These are phyloP conservation scores for Mrakia gelida DNA, from an alignment of 768 basidiomycete species.

Conservation along the genomic window DNA sequence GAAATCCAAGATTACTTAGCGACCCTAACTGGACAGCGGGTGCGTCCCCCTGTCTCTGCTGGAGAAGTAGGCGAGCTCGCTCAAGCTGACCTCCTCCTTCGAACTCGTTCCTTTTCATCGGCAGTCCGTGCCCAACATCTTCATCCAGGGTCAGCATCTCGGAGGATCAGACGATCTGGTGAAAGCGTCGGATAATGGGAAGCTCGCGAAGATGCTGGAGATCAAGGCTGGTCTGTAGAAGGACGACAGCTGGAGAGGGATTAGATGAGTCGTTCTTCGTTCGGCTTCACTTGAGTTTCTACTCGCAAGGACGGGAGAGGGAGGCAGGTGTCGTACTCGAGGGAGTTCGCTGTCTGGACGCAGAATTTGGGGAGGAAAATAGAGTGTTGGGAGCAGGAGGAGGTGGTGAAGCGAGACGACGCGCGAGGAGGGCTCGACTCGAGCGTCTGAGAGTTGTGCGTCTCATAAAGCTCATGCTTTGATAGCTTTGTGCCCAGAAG, in stretches of 20 bases:
- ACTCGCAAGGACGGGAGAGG: too few species aligned
- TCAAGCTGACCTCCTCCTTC: neutral
- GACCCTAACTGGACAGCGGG: constrained; percentile 6
- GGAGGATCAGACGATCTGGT: constrained; percentile 20
- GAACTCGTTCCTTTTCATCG: neutral
- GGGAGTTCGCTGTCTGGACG: too few species aligned
- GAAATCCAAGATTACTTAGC: constrained; percentile 22
- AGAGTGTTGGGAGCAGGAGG: too few species aligned
- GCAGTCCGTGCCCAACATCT: constrained; percentile 26
- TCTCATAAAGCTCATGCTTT: too few species aligned
- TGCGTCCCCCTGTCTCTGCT: neutral
- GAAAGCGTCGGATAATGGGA: neutral
- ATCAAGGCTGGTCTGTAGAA: constrained; percentile 3
- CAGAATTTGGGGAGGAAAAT: too few species aligned
- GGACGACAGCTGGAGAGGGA: neutral
- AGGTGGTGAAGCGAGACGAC: too few species aligned
- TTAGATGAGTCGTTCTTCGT: neutral
- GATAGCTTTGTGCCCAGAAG: too few species aligned
- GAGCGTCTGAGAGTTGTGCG: too few species aligned
- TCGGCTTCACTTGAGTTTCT: too few species aligned
- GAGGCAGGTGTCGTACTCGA: too few species aligned
- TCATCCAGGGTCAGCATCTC: constrained; percentile 9
- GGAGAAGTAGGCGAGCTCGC: neutral
- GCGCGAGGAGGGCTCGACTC: too few species aligned
- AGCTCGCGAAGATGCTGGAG: neutral